phyloP scores from a whole-genome alignment of 805 yeast species.

The Starmerella davenportii region DNA sequence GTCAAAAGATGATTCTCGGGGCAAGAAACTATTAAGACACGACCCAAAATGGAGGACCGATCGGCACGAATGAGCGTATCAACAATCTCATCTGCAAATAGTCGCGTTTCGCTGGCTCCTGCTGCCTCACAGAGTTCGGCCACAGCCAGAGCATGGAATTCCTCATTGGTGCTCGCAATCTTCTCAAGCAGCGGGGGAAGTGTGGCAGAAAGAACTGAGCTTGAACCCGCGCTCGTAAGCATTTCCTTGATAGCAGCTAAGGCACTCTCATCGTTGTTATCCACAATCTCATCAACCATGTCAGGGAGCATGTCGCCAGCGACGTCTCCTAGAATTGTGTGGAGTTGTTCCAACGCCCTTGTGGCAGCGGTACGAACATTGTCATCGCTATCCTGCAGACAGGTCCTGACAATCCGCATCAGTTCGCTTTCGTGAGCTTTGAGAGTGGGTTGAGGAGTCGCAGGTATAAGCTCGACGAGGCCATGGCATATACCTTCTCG shows the following conservation, averaged over 20 bases:
- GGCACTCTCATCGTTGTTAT: conserved; percentile 34
- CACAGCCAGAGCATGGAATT: conserved; percentile 48
- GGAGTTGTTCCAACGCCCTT: conserved; percentile 71
- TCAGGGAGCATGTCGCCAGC: conserved; percentile 84
- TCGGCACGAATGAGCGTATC: conserved; percentile 40
- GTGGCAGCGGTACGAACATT: conserved; percentile 85
- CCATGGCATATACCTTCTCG: conserved; percentile 96
- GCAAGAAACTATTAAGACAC: conserved; percentile 42
- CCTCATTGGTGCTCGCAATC: conserved; percentile 3
- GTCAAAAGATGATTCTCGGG: conserved; percentile 41
- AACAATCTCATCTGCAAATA: conserved; percentile 51
- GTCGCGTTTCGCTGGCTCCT: conserved; percentile 11
- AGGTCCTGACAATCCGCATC: conserved; percentile 56
- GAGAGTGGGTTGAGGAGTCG: conserved; percentile 39
- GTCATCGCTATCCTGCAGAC: conserved; percentile 52
- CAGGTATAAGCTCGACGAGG: conserved; percentile 61
- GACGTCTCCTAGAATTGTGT: conserved; percentile 58
- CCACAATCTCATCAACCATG: conserved; percentile 49
- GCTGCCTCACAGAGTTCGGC: conserved; percentile 24
- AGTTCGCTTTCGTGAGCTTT: conserved; percentile 47
- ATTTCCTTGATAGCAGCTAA: conserved; percentile 77
- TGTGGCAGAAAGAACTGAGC: conserved; percentile 81
- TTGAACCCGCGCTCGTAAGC: conserved; percentile 66
- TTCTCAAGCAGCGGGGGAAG: conserved; percentile 67
- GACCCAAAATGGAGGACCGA: conserved; percentile 33